These are phyloP conservation scores for Exophiala xenobiotica DNA, from an alignment of 2,329 filamentous ascomycete genomes.

Conservation along the genomic window DNA sequence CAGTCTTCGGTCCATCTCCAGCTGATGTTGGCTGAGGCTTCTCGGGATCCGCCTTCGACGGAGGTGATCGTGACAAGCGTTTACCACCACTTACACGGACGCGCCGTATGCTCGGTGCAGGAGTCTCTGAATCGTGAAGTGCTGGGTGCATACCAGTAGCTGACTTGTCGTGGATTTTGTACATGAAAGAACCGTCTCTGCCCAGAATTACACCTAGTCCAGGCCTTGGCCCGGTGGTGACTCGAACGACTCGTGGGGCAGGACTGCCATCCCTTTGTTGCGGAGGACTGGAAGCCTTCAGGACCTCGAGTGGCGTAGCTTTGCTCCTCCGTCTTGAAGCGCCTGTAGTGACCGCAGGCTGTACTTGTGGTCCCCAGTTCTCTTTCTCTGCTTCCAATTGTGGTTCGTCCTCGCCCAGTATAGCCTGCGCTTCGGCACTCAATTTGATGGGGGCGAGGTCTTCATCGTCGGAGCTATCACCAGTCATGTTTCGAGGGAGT, in stretches of 20 bases:
- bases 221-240: constrained; percentile 36
- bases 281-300: constrained; percentile 40
- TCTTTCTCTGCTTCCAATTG: constrained; percentile 45
- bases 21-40: background rate
- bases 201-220: constrained; percentile 32
- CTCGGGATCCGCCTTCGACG: constrained; percentile 37
- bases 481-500: constrained; percentile 40
- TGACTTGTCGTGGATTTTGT: constrained; percentile 36
- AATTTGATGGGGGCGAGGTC: constrained; percentile 89
- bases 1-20: constrained; percentile 26
- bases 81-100: constrained; percentile 44
- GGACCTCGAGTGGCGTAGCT: constrained; percentile 28
- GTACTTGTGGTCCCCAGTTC: constrained; percentile 15
- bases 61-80: constrained; percentile 42
- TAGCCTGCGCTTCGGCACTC: constrained; percentile 84
- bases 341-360: constrained; percentile 3
- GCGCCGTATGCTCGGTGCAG: constrained; percentile 45
- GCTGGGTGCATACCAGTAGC: constrained; percentile 5
- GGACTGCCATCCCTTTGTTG: constrained; percentile 43
- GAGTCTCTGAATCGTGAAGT: constrained; percentile 44
- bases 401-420: constrained; percentile 62
- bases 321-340: constrained; percentile 17
- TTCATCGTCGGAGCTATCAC: constrained; percentile 93
- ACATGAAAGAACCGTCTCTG: constrained; percentile 42
- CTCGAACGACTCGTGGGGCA: constrained; percentile 42